These are phyloP conservation scores for Aureobasidium subglaciale DNA, from an alignment of 2,329 filamentous ascomycete genomes.

Conservation along the genomic window DNA sequence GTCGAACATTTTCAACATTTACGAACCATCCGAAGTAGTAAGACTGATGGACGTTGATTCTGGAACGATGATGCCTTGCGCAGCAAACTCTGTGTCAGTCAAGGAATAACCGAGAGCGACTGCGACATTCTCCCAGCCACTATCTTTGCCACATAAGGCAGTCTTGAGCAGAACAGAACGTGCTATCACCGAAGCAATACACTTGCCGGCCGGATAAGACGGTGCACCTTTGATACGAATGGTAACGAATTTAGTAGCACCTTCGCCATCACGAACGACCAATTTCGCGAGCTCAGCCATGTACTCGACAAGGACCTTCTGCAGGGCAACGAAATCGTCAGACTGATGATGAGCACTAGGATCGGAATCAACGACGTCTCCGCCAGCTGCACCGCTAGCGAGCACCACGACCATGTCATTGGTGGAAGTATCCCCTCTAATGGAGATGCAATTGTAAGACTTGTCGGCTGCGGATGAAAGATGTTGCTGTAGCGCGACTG, in stretches of 20 bases:
- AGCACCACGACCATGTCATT: slow-evolving; percentile 92
- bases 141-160: background rate
- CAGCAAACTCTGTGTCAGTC: background rate
- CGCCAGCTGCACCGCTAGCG: slow-evolving; percentile 74
- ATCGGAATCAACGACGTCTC: background rate
- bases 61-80: background rate
- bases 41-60: background rate
- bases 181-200: background rate
- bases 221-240: slow-evolving; percentile 55
- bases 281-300: slow-evolving; percentile 80
- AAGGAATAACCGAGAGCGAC: background rate
- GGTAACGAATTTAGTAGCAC: slow-evolving; percentile 95
- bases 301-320: slow-evolving; percentile 65
- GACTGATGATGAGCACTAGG: slow-evolving; percentile 36
- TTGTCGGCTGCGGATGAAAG: background rate
- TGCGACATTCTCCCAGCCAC: background rate
- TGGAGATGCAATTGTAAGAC: slow-evolving; percentile 51
- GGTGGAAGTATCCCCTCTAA: slow-evolving; percentile 96
- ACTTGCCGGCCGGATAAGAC: background rate
- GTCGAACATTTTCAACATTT: background rate
- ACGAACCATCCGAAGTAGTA: background rate
- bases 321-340: slow-evolving; percentile 58
- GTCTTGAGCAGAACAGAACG: background rate
- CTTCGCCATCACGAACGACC: slow-evolving; percentile 91
- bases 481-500: slow-evolving; percentile 4